A percentile compares a stretch with the other conserved stretches of the same genome.
Evolutionary conservation across 2,329 filamentous ascomycete genomes (phyloP).

Genomic region (Fusarium devonianum): DNA sequence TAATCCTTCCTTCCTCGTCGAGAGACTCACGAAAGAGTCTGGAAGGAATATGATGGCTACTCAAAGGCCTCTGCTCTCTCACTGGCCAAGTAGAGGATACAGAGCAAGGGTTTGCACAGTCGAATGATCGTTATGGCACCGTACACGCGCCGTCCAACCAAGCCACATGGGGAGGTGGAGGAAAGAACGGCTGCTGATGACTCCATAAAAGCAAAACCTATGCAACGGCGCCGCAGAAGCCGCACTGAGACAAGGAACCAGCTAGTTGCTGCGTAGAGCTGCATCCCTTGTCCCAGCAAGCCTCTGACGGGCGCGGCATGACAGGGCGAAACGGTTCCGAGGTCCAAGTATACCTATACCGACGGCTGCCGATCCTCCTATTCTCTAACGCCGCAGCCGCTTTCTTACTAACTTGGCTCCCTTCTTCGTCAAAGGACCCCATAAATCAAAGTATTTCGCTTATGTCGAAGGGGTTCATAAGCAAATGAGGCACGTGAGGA

Average conservation of each 20-base stretch:
- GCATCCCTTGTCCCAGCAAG: conserved; percentile 20
- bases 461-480: too few relatives aligned
- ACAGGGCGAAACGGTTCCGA: conserved; percentile 18
- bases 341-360: conserved; percentile 21
- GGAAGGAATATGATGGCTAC: background rate
- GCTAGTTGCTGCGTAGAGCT: background rate
- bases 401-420: conserved; percentile 19
- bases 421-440: conserved; percentile 7
- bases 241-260: conserved; percentile 10
- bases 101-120: too few relatives aligned
- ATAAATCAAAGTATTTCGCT: too few relatives aligned
- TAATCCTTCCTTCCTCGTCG: conserved; percentile 2
- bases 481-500: too few relatives aligned
- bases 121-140: background rate
- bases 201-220: conserved; percentile 30
- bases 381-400: conserved; percentile 32
- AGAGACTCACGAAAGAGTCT: conserved; percentile 1
- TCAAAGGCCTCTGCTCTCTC: background rate
- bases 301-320: conserved; percentile 18
- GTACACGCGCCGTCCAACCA: too few relatives aligned
- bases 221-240: conserved; percentile 30
- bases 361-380: conserved; percentile 34
- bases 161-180: too few relatives aligned
- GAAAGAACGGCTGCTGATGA: conserved; percentile 20
- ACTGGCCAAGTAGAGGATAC: background rate